Evolutionary conservation across 805 yeast species (phyloP).

Genomic region (Candida insectorum): DNA sequence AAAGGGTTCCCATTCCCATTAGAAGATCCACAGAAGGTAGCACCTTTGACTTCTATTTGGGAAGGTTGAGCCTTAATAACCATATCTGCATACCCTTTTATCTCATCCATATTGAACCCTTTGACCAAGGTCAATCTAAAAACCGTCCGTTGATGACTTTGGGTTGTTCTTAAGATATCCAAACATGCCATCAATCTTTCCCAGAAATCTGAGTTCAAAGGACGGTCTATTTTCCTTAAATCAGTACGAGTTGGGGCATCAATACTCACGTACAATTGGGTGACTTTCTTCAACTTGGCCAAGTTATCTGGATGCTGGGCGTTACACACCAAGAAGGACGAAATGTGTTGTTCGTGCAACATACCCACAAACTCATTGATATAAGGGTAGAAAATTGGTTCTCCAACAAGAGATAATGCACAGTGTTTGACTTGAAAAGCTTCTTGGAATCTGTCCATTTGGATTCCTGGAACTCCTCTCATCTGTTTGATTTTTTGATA

Average conservation of each 20-base stretch:
- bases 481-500: slow-evolving; percentile 89
- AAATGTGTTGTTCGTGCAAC: slow-evolving; percentile 76
- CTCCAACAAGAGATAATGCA: slow-evolving; percentile 90
- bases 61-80: slow-evolving; percentile 80
- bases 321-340: slow-evolving; percentile 87
- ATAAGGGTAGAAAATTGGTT: slow-evolving; percentile 90
- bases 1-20: slow-evolving; percentile 79
- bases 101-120: slow-evolving; percentile 85
- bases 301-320: slow-evolving; percentile 94
- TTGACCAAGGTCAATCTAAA: slow-evolving; percentile 87
- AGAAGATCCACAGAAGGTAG: slow-evolving; percentile 92
- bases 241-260: slow-evolving; percentile 88
- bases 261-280: slow-evolving; percentile 88
- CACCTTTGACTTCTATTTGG: slow-evolving; percentile 90
- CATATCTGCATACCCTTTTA: slow-evolving; percentile 80
- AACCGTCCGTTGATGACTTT: slow-evolving; percentile 83
- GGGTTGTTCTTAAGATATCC: slow-evolving; percentile 70
- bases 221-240: slow-evolving; percentile 81
- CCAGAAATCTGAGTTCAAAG: slow-evolving; percentile 89
- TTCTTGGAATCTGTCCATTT: slow-evolving; percentile 83
- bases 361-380: slow-evolving; percentile 79
- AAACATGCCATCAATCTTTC: slow-evolving; percentile 79
- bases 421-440: slow-evolving; percentile 89
- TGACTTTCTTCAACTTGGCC: slow-evolving; percentile 65
- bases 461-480: slow-evolving; percentile 95